Evolutionary conservation across 2,329 filamentous ascomycete genomes (phyloP), one percentile per base, ranked within the genome.

Genomic region (Metarhizium guizhouense): DNA sequence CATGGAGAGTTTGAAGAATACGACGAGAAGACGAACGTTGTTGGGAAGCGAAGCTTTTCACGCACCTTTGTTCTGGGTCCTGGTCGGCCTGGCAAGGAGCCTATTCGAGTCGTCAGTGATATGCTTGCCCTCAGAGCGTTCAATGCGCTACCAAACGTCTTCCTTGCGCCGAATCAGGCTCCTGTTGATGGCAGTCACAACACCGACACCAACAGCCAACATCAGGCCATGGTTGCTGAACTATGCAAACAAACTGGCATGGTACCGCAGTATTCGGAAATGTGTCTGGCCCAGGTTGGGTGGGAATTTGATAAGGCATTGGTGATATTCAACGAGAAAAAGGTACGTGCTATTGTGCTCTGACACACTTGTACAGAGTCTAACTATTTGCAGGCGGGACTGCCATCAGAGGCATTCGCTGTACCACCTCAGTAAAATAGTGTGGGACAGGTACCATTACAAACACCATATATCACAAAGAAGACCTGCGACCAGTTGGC

Each of bases 1-100:
- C 88, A 94, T 63, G 88, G 90, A 59, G 88, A 93, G 64, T 95
- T 90, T 58, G 85, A 93, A 51, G 91, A 96, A 66, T 74, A 85
- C 18, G 82, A 88, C 61, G 68, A 73, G 3, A 70, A 71, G 16
- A 79, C 77, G 25, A 75, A 78, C 51, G 77, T 80, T 48, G 80
- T 79, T 47, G 77, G 83, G 42, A 82, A 85, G 62, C 85, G 90
- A 58, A 90, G 87, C 68, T 95, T 95, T 70, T 90, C 91, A 54
- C 84, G 91, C 52, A 87, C 83, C 0, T 90, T 95, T 66, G 75
- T 92, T 45, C 77, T 95, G 18, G 89, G 89, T 0, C 90, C 90
- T 1, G 89, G 88, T 36, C 79, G 78, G 38, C 82, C 83, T 0
- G 78, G 83, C 5, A 75, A 78, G 49, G 82, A 83, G 18, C 80